Evolutionary conservation across 768 basidiomycete species (phyloP), one percentile per base, ranked within the genome.

Genomic region (Lactarius quietus): DNA sequence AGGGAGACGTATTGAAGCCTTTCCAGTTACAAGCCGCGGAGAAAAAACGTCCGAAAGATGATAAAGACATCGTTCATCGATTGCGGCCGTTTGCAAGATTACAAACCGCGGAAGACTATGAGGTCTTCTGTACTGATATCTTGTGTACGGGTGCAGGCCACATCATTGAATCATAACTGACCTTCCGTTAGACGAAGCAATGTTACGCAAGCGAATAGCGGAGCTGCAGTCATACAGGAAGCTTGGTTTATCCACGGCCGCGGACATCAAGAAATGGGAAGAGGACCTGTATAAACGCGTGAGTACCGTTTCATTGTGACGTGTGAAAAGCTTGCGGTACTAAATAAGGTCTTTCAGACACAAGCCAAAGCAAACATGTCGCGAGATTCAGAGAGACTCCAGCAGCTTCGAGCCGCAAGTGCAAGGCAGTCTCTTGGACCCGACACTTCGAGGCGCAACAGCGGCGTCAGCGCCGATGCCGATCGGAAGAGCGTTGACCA

Each of bases 261-360:
- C 87, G n/a, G 96, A 98, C 68, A 91, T 95, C 38, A 93, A 96
- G 48, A 92, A 90, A 72, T 98, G 93, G 72, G 92, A 95, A 54
- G 75, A 77, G 41, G 92, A 93, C 72, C 78, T 86, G 59, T 78
- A 82, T 33, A 89, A 89, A 69, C 80, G 93, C 69, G 94, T 94
- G 72, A 64, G 88, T 78, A 36, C 54, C 43, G 60, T 43, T 56
- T 36, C 45, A 8, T 31, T 39, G 61, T 45, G 51, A 52, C 15
- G 41, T 45, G 10, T 45, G 63, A n/a, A 60, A 59, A 31, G 64
- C 35, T 38, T 63, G 17, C 61, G 53, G 33, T 72, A 62, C 69
- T 45, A 39, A 41, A 23, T 29, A 18, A 35, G 28, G 12, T 52
- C 58, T 23, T 35, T n/a, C 71, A 90, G 88, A 79, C 82, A 3